These are phyloP conservation scores for Ophidiomyces ophidiicola DNA, from an alignment of 2,329 filamentous ascomycete species.

Conservation along the genomic window DNA sequence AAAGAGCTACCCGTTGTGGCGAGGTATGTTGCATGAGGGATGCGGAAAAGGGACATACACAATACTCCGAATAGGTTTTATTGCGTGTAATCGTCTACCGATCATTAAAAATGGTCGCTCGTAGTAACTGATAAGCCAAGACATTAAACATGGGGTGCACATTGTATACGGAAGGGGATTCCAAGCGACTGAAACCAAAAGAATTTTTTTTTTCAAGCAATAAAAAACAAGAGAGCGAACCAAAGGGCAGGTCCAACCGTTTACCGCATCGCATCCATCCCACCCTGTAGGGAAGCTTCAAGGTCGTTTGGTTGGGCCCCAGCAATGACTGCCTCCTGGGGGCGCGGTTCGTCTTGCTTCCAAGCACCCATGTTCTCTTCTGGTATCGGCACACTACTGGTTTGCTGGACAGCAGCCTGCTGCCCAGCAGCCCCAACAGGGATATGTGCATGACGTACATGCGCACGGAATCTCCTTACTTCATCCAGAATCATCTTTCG, in stretches of 20 bases:
- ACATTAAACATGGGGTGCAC: slow-evolving; percentile 2
- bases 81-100: slow-evolving; percentile 1
- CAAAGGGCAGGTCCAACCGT: neutral
- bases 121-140: neutral
- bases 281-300: slow-evolving; percentile 42
- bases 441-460: slow-evolving; percentile 41
- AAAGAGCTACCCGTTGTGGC: too few species aligned
- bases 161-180: neutral
- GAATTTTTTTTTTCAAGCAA: too few species aligned
- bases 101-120: neutral
- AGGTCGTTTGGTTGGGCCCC: slow-evolving; percentile 36
- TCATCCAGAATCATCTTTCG: slow-evolving; percentile 95
- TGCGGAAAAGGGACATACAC: too few species aligned
- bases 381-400: slow-evolving; percentile 50
- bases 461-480: slow-evolving; percentile 68
- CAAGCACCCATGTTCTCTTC: slow-evolving; percentile 45
- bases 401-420: slow-evolving; percentile 32
- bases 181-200: too few species aligned
- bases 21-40: too few species aligned
- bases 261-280: slow-evolving; percentile 40
- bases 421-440: slow-evolving; percentile 27
- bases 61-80: too few species aligned
- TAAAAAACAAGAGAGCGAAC: neutral
- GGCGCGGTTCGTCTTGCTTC: slow-evolving; percentile 49
- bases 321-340: slow-evolving; percentile 42